Conservation (phyloP, 2,329 filamentous ascomycete species). For the Colletotrichum phormii region DNA sequence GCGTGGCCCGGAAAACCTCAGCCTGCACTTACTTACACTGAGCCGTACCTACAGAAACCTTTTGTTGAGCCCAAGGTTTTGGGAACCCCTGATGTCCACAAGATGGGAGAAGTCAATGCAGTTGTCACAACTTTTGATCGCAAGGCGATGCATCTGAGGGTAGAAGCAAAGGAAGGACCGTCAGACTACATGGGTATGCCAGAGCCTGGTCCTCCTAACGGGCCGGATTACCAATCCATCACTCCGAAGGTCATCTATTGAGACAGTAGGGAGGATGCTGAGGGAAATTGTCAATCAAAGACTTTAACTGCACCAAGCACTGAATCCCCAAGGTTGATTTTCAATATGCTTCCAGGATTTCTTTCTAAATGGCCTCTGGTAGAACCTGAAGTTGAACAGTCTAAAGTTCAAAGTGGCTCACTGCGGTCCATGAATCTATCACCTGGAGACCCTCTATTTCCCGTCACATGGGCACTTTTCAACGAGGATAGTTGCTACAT, state of each 20-base stretch:
- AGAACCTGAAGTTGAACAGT: too few relatives aligned
- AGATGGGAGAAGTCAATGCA: not conserved
- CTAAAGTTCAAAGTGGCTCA: too few relatives aligned
- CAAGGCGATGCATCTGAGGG: not conserved
- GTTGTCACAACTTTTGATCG: not conserved
- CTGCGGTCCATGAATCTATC: too few relatives aligned
- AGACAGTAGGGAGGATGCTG: not conserved
- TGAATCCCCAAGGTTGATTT: too few relatives aligned
- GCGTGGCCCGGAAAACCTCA: not conserved
- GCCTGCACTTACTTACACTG: not conserved
- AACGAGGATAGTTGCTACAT: not conserved
- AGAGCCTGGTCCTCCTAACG: not conserved
- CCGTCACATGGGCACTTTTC: not conserved
- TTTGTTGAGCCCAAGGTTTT: not conserved
- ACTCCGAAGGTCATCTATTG: not conserved
- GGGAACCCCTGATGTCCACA: not conserved
- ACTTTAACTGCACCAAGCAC: too few relatives aligned
- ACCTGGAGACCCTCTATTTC: not conserved
- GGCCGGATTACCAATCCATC: not conserved
- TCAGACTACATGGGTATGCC: not conserved
- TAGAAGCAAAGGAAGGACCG: not conserved
- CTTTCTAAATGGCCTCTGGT: too few relatives aligned
- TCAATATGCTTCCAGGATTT: too few relatives aligned
- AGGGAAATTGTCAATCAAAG: too few relatives aligned
- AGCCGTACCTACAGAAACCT: not conserved